Evolutionary conservation across 1,284 basidiomycete genomes (phyloP), one percentile per base, ranked within the genome.

Genomic region (Sporisorium reilianum): DNA sequence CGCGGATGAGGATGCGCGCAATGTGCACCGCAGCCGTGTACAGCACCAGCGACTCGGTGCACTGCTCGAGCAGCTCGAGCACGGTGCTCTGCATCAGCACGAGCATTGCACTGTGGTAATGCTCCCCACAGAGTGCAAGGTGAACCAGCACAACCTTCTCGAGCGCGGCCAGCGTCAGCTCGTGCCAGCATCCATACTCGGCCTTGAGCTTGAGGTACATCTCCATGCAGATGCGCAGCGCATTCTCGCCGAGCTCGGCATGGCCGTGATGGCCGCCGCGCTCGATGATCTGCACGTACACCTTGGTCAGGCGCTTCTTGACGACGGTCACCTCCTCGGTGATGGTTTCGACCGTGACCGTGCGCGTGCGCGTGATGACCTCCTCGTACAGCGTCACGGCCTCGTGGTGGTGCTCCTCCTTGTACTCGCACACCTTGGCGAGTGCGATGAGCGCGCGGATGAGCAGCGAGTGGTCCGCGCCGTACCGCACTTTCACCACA

Each of bases 371-470:
- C 9, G 40, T 42, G 30, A 55, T 55, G 23, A 55, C 38, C 28
- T 55, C 53, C 38, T 55, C 53, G 53, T 55, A 55, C 26, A 55
- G 40, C 16, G 53, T 55, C 40, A 55, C 53, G 9, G 53, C 38
- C 41, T 55, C 53, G 53, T 55, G 53, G 26, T 55, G 53, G 26
- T 55, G 53, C 40, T 42, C 53, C 22, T 55, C 53, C 23, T 28
- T 45, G 53, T 55, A 45, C 20, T 45, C 42, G 53, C 53, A 55
- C 12, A 55, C 25, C n/a, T 55, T 34, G 26, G 53, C 53, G 11
- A 55, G 41, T 1, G 53, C 53, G 20, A 55, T 55, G 18, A 55
- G 40, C 3, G 53, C 53, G 3, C 22, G 25, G 41, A 55, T 42
- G 53, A 42, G 53, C 40, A 45, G n/a, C 11, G 53, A 41, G 53